phyloP scores from a whole-genome alignment of 1,284 basidiomycete species.

The Leucoagaricus sp. region DNA sequence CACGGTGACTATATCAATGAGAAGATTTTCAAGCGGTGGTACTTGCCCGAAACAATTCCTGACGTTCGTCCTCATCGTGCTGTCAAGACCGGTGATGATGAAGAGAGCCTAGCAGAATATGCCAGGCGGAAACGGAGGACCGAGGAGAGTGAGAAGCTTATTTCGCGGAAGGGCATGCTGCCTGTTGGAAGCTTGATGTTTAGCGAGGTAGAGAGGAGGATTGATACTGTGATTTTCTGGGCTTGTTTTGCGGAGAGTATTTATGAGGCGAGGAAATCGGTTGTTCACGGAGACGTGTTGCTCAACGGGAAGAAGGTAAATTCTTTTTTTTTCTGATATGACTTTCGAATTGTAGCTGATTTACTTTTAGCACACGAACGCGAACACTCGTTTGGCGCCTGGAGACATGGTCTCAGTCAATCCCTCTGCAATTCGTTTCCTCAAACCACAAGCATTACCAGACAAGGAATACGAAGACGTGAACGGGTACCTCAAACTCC shows the following conservation, averaged over 20 bases:
- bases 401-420: conserved; percentile 95
- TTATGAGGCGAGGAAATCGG: conserved; percentile 85
- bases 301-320: conserved; percentile 89
- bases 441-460: conserved; percentile 37
- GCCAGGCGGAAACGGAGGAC: conserved; percentile 57
- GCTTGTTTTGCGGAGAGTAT: conserved; percentile 90
- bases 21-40: conserved; percentile 95
- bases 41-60: conserved; percentile 85
- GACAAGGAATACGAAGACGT: conserved; percentile 14
- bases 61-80: conserved; percentile 71
- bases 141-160: conserved; percentile 60
- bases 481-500: conserved; percentile 10
- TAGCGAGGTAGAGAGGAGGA: conserved; percentile 87
- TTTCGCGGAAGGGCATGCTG: conserved; percentile 63
- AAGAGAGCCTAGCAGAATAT: conserved; percentile 52
- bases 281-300: conserved; percentile 86
- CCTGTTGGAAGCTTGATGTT: conserved; percentile 90
- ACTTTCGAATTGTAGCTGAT: conserved; percentile 5
- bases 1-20: conserved; percentile 96
- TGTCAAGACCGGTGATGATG: conserved; percentile 40
- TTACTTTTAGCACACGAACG: conserved; percentile 68
- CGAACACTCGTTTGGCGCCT: conserved; percentile 90
- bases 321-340: conserved; percentile 20
- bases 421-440: conserved; percentile 79
- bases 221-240: conserved; percentile 93